Conservation (phyloP, 805 yeast genomes). For the Metschnikowia santaceciliae region DNA sequence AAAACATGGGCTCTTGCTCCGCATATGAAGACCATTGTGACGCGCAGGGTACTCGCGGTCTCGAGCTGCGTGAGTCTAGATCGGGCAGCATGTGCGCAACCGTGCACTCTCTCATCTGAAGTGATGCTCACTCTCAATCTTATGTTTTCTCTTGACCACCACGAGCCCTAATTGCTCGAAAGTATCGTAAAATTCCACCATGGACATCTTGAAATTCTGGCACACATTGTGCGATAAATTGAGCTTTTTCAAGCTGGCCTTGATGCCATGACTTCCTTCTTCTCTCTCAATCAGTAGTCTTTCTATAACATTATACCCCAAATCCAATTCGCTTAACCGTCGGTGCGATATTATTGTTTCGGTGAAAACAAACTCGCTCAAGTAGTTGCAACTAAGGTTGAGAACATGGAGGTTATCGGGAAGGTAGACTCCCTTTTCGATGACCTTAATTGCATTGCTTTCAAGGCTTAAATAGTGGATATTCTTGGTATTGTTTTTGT, state of each 20-base stretch:
- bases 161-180: constrained; percentile 22
- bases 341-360: constrained; percentile 9
- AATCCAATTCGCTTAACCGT: constrained; percentile 13
- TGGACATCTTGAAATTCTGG: constrained; percentile 11
- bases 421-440: constrained; percentile 11
- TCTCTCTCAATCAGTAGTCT: constrained; percentile 7
- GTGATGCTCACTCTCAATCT: constrained; percentile 26
- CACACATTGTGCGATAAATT: constrained; percentile 20
- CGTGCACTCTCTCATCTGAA: constrained; percentile 8
- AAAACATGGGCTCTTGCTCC: neutral
- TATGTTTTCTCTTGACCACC: constrained; percentile 20
- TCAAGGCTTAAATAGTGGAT: constrained; percentile 13
- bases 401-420: constrained; percentile 14
- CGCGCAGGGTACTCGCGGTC: neutral
- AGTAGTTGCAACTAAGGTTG: constrained; percentile 18
- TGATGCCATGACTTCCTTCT: neutral
- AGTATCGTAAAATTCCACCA: constrained; percentile 22
- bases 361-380: constrained; percentile 15
- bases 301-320: constrained; percentile 10
- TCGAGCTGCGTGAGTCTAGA: neutral
- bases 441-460: constrained; percentile 13
- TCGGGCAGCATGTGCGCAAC: neutral
- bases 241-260: constrained; percentile 14
- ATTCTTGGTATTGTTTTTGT: constrained; percentile 2
- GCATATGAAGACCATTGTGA: neutral